Evolutionary conservation across 345 rosid genomes (phyloP).

Genomic region (Eucalyptus virginea): DNA sequence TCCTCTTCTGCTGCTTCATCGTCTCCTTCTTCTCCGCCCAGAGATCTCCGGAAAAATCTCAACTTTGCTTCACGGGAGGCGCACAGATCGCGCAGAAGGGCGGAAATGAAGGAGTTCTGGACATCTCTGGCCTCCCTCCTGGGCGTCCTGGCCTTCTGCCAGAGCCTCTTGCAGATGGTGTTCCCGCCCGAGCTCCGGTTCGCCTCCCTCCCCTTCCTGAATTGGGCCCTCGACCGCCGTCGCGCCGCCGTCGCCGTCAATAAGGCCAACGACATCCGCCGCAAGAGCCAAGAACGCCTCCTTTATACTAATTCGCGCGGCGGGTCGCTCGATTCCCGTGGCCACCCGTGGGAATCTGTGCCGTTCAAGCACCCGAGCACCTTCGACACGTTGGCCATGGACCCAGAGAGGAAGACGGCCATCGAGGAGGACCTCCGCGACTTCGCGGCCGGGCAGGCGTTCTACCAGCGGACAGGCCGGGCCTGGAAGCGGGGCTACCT

Average conservation of each 20-base stretch:
- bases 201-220: neutral
- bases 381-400: constrained; percentile 82
- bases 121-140: constrained; percentile 1
- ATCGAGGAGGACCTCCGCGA: constrained; percentile 39
- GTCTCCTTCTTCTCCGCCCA: no score
- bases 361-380: constrained; percentile 66
- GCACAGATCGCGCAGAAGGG: no score
- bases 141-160: neutral
- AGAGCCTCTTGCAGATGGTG: neutral
- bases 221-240: no score
- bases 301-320: constrained; percentile 59
- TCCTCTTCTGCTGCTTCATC: no score
- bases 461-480: neutral
- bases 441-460: neutral
- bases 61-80: no score
- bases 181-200: neutral
- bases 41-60: no score
- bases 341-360: constrained; percentile 25
- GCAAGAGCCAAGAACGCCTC: constrained; percentile 58
- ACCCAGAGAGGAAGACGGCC: constrained; percentile 39
- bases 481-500: constrained; percentile 38
- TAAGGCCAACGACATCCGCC: constrained; percentile 53
- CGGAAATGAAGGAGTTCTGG: neutral
- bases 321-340: neutral
- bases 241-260: no score